These are phyloP conservation scores for Camelina sativa DNA, from an alignment of 345 rosid genomes.

Conservation along the genomic window DNA sequence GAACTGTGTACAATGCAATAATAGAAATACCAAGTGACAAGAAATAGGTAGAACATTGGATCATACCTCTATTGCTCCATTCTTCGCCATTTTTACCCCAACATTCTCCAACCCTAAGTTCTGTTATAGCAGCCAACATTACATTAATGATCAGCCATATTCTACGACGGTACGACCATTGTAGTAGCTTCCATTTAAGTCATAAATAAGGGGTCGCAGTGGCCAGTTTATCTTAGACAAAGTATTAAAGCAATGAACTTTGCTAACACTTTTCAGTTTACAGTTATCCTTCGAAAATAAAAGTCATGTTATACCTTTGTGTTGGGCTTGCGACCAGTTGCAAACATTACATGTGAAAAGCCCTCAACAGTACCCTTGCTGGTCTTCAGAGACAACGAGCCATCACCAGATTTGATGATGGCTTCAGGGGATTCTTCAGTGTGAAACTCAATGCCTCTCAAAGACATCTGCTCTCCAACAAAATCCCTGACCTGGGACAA, in stretches of 20 bases:
- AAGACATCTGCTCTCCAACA: conserved; percentile 84
- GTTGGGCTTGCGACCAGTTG: conserved; percentile 91
- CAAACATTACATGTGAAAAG: conserved; percentile 96
- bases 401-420: conserved; percentile 74
- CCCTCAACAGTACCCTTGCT: conserved; percentile 84
- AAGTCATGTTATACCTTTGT: conserved; percentile 65
- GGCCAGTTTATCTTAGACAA: not conserved
- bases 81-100: conserved; percentile 74
- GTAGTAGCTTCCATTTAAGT: conserved; percentile 6
- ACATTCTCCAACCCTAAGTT: conserved; percentile 82
- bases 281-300: not conserved
- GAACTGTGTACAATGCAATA: conserved; percentile 2
- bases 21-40: not conserved
- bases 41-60: conserved; percentile 18
- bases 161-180: not conserved
- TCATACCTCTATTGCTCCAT: conserved; percentile 90
- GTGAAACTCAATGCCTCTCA: conserved; percentile 92
- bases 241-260: conserved; percentile 2
- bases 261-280: conserved; percentile 6
- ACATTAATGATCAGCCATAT: conserved; percentile 32
- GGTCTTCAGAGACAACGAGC: conserved; percentile 81
- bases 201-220: not conserved
- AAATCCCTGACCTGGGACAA: conserved; percentile 78
- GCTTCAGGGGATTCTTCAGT: conserved; percentile 89
- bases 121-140: conserved; percentile 53